Percentiles rank a stretch among this genome's conserved stretches.
phyloP scores from a whole-genome alignment of 768 basidiomycete species.

The Termitomyces sp. region DNA sequence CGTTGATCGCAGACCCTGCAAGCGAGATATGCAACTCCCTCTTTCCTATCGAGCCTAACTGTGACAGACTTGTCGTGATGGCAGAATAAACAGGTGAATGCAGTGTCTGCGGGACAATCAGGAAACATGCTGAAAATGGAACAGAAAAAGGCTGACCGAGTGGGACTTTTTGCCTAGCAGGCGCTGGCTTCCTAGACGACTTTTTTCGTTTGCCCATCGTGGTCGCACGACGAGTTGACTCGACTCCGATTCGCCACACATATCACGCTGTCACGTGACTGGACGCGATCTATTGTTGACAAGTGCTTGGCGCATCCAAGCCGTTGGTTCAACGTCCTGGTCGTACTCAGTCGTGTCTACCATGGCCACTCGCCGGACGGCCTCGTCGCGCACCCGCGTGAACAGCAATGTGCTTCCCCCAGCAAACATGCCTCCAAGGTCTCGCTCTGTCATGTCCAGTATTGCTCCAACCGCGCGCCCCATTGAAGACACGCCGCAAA shows the following conservation, averaged over 20 bases:
- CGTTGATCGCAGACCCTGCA: slow-evolving; percentile 87
- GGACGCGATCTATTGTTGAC: slow-evolving; percentile 24
- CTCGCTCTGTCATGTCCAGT: slow-evolving; percentile 51
- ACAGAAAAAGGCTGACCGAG: slow-evolving; percentile 52
- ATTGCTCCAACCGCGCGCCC: slow-evolving; percentile 34
- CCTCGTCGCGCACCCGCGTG: slow-evolving; percentile 45
- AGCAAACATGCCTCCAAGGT: slow-evolving; percentile 31
- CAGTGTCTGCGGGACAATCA: slow-evolving; percentile 53
- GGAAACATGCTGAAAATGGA: background rate
- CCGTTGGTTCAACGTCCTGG: background rate
- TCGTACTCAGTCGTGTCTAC: slow-evolving; percentile 7
- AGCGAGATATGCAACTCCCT: slow-evolving; percentile 75
- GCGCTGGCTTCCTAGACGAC: slow-evolving; percentile 77
- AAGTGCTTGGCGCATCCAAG: slow-evolving; percentile 8
- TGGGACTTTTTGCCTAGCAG: slow-evolving; percentile 64
- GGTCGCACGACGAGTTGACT: slow-evolving; percentile 9
- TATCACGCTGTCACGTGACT: slow-evolving; percentile 32
- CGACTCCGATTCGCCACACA: slow-evolving; percentile 1
- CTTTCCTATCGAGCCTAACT: slow-evolving; percentile 82
- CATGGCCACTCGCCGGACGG: slow-evolving; percentile 68
- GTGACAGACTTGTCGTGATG: slow-evolving; percentile 89
- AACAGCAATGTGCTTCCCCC: slow-evolving; percentile 29
- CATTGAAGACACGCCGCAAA: slow-evolving; percentile 19
- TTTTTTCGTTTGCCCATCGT: slow-evolving; percentile 91
- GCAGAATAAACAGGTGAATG: slow-evolving; percentile 86